These are phyloP conservation scores for Leishmania braziliensis DNA, from an alignment of 208 protist genomes.

Conservation along the genomic window DNA sequence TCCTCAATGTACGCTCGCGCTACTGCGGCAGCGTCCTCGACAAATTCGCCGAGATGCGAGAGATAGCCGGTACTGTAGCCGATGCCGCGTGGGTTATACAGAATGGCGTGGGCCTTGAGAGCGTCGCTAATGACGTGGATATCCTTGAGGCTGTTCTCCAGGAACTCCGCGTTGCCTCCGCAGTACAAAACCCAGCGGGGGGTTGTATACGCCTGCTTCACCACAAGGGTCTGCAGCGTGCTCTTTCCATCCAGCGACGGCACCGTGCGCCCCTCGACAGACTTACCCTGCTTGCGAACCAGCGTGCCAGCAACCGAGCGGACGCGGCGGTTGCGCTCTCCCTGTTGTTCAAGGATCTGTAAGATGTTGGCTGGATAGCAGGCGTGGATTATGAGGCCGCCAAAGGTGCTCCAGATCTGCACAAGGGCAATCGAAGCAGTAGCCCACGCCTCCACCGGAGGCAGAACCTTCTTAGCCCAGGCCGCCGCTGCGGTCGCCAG, in stretches of 20 bases:
- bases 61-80: conserved; percentile 73
- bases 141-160: conserved; percentile 54
- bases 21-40: conserved; percentile 62
- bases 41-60: conserved; percentile 48
- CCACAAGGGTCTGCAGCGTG: conserved; percentile 51
- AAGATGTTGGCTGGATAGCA: conserved; percentile 65
- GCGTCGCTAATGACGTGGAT: conserved; percentile 34
- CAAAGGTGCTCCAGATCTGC: conserved; percentile 54
- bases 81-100: conserved; percentile 81
- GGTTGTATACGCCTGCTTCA: conserved; percentile 38
- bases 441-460: background rate
- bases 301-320: conserved; percentile 13
- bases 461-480: conserved; percentile 22
- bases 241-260: conserved; percentile 25
- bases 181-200: conserved; percentile 76
- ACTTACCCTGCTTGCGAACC: conserved; percentile 25
- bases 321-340: conserved; percentile 34
- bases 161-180: conserved; percentile 81
- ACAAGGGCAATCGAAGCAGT: conserved; percentile 18
- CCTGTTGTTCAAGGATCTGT: conserved; percentile 46
- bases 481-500: conserved; percentile 14
- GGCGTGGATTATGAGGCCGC: conserved; percentile 48
- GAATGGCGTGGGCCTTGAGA: conserved; percentile 63
- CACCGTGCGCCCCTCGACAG: conserved; percentile 28
- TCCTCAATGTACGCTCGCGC: conserved; percentile 33